phyloP scores from a whole-genome alignment of 257 asterid genomes.

The Ocimum tenuiflorum region DNA sequence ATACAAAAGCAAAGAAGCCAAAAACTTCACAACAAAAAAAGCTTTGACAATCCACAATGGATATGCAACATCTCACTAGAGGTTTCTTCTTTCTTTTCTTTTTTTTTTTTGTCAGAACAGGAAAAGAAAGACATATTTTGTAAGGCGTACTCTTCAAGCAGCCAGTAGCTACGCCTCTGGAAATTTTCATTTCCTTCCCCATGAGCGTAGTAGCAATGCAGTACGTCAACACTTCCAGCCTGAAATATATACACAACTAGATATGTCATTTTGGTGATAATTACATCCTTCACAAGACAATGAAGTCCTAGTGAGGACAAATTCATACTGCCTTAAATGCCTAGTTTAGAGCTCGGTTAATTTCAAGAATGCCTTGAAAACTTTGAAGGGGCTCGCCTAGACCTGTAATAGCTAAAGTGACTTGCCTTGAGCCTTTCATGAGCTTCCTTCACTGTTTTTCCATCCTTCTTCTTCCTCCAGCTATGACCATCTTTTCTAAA shows the following conservation, averaged over 20 bases:
- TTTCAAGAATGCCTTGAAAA: conserved; percentile 11
- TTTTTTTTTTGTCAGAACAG: neutral
- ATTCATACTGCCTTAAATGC: neutral
- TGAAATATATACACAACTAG: conserved; percentile 27
- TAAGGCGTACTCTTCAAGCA: conserved; percentile 86
- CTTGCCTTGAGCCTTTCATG: conserved; percentile 91
- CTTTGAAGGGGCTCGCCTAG: neutral
- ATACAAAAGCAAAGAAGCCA: neutral
- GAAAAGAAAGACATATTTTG: neutral
- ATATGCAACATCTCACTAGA: neutral
- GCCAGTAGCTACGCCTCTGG: conserved; percentile 96
- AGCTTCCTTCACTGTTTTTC: conserved; percentile 95
- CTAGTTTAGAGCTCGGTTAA: neutral
- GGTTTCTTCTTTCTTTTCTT: too few relatives aligned
- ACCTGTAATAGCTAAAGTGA: conserved; percentile 1
- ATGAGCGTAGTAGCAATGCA: conserved; percentile 97
- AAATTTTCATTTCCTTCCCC: conserved; percentile 79
- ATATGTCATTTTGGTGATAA: conserved; percentile 19
- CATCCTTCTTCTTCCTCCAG: conserved; percentile 95
- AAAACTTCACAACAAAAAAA: conserved; percentile 1
- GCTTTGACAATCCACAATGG: neutral
- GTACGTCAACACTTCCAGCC: conserved; percentile 84
- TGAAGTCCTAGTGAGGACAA: neutral
- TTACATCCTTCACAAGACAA: conserved; percentile 19
- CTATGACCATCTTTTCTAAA: conserved; percentile 91